Evolutionary conservation across 1,139 yeast genomes (phyloP).

Genomic region (Diutina neorugosa): DNA sequence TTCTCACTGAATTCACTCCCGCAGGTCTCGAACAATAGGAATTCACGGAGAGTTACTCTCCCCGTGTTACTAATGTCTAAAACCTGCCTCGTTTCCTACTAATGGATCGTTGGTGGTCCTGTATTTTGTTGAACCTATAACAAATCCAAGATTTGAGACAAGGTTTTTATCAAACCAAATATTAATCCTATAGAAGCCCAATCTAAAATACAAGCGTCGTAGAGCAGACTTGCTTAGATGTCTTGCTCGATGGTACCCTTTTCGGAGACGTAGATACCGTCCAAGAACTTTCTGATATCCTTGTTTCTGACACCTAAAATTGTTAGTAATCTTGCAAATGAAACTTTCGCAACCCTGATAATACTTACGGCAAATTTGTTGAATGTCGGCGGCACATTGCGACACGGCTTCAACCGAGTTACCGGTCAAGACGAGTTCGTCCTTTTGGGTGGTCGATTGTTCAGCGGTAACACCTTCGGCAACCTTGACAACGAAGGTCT

Average conservation of each 20-base stretch:
- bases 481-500: constrained; percentile 77
- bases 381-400: constrained; percentile 97
- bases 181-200: constrained; percentile 13
- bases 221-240: constrained; percentile 19
- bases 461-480: constrained; percentile 84
- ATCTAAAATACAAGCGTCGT: constrained; percentile 4
- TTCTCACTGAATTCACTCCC: neutral
- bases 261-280: constrained; percentile 99
- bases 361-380: constrained; percentile 75
- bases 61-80: neutral
- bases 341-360: neutral
- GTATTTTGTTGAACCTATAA: constrained; percentile 40
- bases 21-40: neutral
- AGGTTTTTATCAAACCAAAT: constrained; percentile 20
- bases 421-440: constrained; percentile 85
- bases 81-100: constrained; percentile 3
- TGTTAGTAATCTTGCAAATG: neutral
- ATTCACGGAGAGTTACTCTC: neutral
- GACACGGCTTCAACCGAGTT: constrained; percentile 98
- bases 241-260: constrained; percentile 78
- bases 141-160: constrained; percentile 35
- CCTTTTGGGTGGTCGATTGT: constrained; percentile 79
- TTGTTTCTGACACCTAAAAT: constrained; percentile 75
- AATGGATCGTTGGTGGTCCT: constrained; percentile 52
- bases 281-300: constrained; percentile 99